Evolutionary conservation across 257 asterid species (phyloP).

Genomic region (Forsythia viridissima): DNA sequence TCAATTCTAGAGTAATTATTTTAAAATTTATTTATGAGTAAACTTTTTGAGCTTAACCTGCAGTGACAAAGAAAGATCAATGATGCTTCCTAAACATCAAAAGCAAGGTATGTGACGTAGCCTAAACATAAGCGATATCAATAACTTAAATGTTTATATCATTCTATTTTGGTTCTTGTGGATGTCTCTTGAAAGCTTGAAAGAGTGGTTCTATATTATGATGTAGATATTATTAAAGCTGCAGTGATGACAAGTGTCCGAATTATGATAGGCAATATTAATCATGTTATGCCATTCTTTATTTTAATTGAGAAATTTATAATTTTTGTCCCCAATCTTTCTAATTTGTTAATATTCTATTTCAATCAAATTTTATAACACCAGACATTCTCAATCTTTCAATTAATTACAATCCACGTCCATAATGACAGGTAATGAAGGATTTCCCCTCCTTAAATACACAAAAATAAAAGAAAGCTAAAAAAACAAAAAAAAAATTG

Average conservation of each 20-base stretch:
- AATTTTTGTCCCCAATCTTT: no score
- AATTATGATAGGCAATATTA: background rate
- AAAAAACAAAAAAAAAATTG: no score
- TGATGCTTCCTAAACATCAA: no score
- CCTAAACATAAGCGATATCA: background rate
- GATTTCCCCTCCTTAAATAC: no score
- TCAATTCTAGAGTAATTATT: background rate
- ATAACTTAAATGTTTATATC: background rate
- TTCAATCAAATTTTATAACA: no score
- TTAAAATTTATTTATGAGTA: background rate
- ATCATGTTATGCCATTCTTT: background rate
- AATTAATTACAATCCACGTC: no score
- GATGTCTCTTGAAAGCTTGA: conserved; percentile 1
- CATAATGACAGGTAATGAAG: no score
- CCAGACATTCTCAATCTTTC: no score
- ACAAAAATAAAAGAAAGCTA: no score
- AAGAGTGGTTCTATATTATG: background rate
- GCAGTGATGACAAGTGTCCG: background rate
- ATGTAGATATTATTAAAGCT: background rate
- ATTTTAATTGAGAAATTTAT: no score
- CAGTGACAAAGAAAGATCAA: background rate
- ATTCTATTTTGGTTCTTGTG: background rate
- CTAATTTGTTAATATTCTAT: no score
- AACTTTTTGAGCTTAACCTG: background rate
- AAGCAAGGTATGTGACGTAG: background rate